phyloP scores from a whole-genome alignment of 2,329 filamentous ascomycete species.

The Alternaria triticimaculans region DNA sequence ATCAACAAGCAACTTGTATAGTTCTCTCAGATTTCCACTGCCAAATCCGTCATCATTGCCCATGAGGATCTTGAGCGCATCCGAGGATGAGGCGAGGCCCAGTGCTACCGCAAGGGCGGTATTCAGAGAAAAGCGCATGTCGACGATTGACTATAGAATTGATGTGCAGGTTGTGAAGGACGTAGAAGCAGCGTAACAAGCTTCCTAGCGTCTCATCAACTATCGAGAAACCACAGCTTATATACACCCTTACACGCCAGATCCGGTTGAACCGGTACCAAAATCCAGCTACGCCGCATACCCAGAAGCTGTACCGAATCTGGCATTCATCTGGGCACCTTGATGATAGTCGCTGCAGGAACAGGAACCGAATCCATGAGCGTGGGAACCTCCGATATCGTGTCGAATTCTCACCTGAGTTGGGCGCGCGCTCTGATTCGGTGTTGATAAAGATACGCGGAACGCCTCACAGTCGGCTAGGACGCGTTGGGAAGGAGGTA shows the following conservation, averaged over 20 bases:
- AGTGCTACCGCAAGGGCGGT: constrained; percentile 25
- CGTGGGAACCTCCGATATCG: constrained; percentile 6
- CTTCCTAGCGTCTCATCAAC: not conserved
- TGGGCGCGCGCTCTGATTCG: constrained; percentile 2
- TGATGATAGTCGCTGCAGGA: constrained; percentile 10
- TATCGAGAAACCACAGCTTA: not conserved
- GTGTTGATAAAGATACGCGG: constrained; percentile 3
- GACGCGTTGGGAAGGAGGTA: constrained; percentile 7
- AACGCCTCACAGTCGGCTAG: not conserved
- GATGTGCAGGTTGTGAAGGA: not conserved
- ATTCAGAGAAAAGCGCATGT: constrained; percentile 24
- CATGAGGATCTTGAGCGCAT: constrained; percentile 46
- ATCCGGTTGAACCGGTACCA: not conserved
- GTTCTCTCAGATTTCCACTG: constrained; percentile 45
- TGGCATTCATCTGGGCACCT: not conserved
- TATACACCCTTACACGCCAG: not conserved
- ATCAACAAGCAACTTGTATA: constrained; percentile 36
- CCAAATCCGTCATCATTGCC: constrained; percentile 52
- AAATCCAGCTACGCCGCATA: not conserved
- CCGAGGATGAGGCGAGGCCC: constrained; percentile 18
- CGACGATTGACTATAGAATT: not conserved
- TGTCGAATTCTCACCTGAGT: constrained; percentile 4
- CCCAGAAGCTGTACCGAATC: not conserved
- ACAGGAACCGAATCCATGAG: not conserved
- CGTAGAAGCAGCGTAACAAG: not conserved